Conservation (phyloP, 1,139 yeast genomes). For the Protomyces pachydermus region DNA sequence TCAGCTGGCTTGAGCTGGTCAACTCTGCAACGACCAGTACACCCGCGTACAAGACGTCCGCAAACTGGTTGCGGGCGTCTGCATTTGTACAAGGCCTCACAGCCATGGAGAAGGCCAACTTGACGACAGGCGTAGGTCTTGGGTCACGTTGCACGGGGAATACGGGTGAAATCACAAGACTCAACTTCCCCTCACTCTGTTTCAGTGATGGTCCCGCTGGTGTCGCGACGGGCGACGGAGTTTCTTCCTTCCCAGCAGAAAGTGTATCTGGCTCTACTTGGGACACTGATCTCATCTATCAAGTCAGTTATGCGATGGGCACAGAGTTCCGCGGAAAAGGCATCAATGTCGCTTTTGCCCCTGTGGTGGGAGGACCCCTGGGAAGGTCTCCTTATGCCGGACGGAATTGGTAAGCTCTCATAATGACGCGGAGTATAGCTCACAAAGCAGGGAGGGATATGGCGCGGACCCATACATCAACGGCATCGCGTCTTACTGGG, state of each 20-base stretch:
- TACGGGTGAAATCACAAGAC: constrained; percentile 48
- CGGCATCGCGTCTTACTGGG: constrained; percentile 49
- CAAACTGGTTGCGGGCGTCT: background rate
- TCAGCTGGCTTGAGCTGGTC: background rate
- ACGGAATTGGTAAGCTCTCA: constrained; percentile 45
- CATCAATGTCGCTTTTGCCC: constrained; percentile 51
- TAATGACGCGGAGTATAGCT: no score
- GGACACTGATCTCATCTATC: constrained; percentile 43
- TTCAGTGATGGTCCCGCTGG: constrained; percentile 55
- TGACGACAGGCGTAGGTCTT: constrained; percentile 63
- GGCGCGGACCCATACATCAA: constrained; percentile 58
- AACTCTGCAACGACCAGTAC: background rate
- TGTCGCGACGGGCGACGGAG: constrained; percentile 50
- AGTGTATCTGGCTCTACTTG: constrained; percentile 47
- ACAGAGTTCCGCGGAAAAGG: constrained; percentile 50
- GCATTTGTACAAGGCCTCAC: background rate
- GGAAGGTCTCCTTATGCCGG: constrained; percentile 61
- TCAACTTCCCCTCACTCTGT: constrained; percentile 44
- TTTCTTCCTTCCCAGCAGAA: constrained; percentile 53
- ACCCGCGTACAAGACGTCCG: background rate
- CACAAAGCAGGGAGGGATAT: constrained; percentile 45
- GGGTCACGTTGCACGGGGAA: constrained; percentile 54
- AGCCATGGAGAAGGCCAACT: constrained; percentile 51
- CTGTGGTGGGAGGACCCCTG: constrained; percentile 47
- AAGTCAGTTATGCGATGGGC: constrained; percentile 50